Percentiles rank a stretch among this genome's conserved stretches.
Evolutionary conservation across 1,284 basidiomycete species (phyloP).

Genomic region (Cutaneotrichosporon cavernicola): DNA sequence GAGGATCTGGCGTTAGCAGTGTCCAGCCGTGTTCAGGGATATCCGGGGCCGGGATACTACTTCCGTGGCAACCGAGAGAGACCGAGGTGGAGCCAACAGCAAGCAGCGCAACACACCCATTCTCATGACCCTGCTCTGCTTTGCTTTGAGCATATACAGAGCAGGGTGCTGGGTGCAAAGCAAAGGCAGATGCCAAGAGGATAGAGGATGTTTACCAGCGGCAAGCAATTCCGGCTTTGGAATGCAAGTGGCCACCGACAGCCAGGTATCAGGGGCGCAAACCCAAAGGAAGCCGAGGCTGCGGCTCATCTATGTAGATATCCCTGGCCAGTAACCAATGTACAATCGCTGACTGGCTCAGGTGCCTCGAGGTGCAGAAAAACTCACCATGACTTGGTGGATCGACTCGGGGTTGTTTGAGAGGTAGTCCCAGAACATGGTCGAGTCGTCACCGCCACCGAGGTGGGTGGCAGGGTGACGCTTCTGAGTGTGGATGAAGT

Average conservation of each 20-base stretch:
- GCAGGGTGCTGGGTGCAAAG: too few relatives aligned
- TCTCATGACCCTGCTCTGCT: not conserved
- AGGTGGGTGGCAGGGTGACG: conserved; percentile 58
- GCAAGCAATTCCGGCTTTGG: too few relatives aligned
- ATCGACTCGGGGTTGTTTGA: conserved; percentile 84
- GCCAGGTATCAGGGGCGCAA: too few relatives aligned
- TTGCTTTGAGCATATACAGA: too few relatives aligned
- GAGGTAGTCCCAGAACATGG: conserved; percentile 73
- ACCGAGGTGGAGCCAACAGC: too few relatives aligned
- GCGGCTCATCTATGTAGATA: too few relatives aligned
- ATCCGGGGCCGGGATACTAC: not conserved
- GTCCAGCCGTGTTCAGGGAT: not conserved
- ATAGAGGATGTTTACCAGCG: too few relatives aligned
- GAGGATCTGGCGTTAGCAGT: conserved; percentile 29
- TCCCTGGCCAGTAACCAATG: too few relatives aligned
- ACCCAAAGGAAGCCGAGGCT: too few relatives aligned
- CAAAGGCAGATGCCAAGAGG: too few relatives aligned
- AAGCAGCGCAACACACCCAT: not conserved
- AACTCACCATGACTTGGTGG: conserved; percentile 70
- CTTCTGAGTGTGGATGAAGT: conserved; percentile 96
- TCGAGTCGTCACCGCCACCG: conserved; percentile 42
- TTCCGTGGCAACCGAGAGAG: not conserved
- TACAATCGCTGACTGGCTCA: too few relatives aligned
- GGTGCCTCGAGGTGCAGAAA: not conserved
- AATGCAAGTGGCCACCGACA: too few relatives aligned